These are phyloP conservation scores for Boechera retrofracta DNA, from an alignment of 345 rosid genomes.

Conservation along the genomic window DNA sequence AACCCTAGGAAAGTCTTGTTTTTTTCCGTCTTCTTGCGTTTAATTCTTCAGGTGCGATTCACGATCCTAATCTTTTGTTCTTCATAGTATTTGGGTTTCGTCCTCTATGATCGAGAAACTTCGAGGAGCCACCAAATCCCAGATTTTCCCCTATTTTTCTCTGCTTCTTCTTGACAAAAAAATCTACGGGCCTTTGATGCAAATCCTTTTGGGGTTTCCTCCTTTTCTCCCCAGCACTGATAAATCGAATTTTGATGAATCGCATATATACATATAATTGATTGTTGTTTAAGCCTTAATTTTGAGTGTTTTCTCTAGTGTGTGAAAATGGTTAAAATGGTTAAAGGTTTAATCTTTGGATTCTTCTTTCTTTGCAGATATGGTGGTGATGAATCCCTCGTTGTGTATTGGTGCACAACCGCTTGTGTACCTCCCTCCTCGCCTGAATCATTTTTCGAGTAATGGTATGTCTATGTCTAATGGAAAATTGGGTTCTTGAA, in stretches of 20 bases:
- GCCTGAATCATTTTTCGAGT: background rate
- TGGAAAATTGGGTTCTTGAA: background rate
- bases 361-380: conserved; percentile 23
- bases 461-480: conserved; percentile 17
- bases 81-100: background rate
- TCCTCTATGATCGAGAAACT: conserved; percentile 9
- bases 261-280: background rate
- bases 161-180: background rate
- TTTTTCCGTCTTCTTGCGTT: background rate
- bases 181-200: background rate
- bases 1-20: conserved; percentile 30
- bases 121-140: background rate
- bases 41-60: conserved; percentile 27
- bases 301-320: background rate
- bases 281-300: background rate
- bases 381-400: conserved; percentile 30
- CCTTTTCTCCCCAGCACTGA: no score
- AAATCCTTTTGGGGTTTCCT: no score
- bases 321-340: background rate
- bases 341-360: background rate
- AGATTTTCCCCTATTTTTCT: background rate
- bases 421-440: conserved; percentile 29
- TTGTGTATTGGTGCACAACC: conserved; percentile 35
- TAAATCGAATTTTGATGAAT: no score
- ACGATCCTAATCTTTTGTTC: background rate